Evolutionary conservation across 495 filamentous ascomycete genomes (phyloP), one percentile per base, ranked within the genome.

Genomic region (Penicillium cinerascens): DNA sequence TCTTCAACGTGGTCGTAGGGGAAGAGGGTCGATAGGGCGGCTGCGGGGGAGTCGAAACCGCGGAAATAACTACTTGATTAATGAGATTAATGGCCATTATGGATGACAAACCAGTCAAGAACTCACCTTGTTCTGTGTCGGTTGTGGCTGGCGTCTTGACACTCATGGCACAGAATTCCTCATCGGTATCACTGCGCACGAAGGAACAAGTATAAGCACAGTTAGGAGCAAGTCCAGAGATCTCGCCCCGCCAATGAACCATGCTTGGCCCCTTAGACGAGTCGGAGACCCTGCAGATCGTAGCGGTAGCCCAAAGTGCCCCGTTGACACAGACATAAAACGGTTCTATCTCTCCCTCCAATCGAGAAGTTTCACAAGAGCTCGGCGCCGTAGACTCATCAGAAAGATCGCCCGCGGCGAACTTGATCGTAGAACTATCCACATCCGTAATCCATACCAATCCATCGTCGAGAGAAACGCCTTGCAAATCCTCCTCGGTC

Each of bases 321-420:
- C 90, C 85, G 61, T 97, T 96, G 51, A 97, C 85, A 58, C 87
- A 84, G 35, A 97, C 86, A 57, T 87, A 92, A 62, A 96, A 92
- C 10, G 91, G 91, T 59, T 89, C 87, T 57, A 85, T 74, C 6
- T 78, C 72, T 44, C 65, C 67, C 25, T 73, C 74, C 47, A 71
- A 35, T 41, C 42, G 64, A 36, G 59, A 65, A 39, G 49, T 52
- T 57, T 73, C 73, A 51, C 65, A 71, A 29, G 60, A 59, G 22
- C 64, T 62, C 15, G 66, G 63, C 22, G 52, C 49, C 23, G 62
- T 44, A 21, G 64, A 59, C 27, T 78, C 70, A 36, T 80, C 76
- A 17, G 77, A 70, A 55, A 90, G 84, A 61, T 82, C 81, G 55
- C 87, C 89, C 0, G 87, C 87, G 52, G 83, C 84, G 66, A 95